Conservation (phyloP, 768 basidiomycete species). For the Termitomyces bulborhizus region DNA sequence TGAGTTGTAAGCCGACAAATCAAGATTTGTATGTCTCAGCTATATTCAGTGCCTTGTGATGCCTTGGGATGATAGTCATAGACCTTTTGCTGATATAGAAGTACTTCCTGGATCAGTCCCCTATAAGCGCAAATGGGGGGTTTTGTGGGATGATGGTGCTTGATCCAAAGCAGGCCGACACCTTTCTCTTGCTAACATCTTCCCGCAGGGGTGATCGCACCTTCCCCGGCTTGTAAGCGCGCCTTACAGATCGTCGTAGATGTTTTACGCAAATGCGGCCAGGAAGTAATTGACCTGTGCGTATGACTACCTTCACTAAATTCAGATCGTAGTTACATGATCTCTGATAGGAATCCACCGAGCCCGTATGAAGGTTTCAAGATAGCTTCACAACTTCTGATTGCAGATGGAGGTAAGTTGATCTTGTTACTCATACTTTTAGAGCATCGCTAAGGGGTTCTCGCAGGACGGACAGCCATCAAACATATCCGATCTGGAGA, state of each 20-base stretch:
- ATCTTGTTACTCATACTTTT: not conserved
- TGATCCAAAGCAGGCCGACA: not conserved
- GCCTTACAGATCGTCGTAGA: constrained; percentile 43
- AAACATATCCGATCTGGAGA: constrained; percentile 9
- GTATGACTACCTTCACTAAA: constrained; percentile 8
- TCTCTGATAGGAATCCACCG: constrained; percentile 28
- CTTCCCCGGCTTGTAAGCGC: constrained; percentile 56
- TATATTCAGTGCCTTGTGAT: constrained; percentile 29
- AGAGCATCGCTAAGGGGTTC: not conserved
- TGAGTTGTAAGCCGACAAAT: constrained; percentile 19
- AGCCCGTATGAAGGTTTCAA: constrained; percentile 46
- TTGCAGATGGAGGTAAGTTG: constrained; percentile 41
- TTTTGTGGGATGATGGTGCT: constrained; percentile 60
- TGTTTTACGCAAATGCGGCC: constrained; percentile 36
- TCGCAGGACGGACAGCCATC: constrained; percentile 8
- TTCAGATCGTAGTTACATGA: not conserved
- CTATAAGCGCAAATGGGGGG: constrained; percentile 43
- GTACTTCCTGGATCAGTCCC: constrained; percentile 12
- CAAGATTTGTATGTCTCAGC: constrained; percentile 8
- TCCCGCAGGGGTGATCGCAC: constrained; percentile 41
- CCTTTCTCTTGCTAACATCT: not conserved
- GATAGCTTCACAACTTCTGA: constrained; percentile 44
- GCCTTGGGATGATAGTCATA: constrained; percentile 15
- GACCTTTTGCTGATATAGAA: not conserved
- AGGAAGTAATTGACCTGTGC: constrained; percentile 44